A percentile compares a stretch with the other conserved stretches of the same genome.
Evolutionary conservation across 768 basidiomycete genomes (phyloP).

Genomic region (Exsudoporus frostii): DNA sequence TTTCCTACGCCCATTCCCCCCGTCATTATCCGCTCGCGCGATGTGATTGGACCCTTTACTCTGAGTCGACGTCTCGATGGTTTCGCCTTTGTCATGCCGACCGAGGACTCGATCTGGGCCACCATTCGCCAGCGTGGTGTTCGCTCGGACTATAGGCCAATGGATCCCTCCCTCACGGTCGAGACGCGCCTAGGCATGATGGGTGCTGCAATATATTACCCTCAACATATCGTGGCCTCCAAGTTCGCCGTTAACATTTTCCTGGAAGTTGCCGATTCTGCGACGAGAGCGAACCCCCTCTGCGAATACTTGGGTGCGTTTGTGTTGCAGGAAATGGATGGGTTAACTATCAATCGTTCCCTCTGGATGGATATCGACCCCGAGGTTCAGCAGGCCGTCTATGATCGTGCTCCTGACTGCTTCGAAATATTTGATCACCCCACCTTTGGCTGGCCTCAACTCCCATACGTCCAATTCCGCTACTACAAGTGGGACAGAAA

Average conservation of each 20-base stretch:
- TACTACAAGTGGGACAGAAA: slow-evolving; percentile 22
- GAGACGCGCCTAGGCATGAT: neutral
- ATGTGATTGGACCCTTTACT: slow-evolving; percentile 8
- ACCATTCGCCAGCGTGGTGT: slow-evolving; percentile 14
- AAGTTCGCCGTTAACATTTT: slow-evolving; percentile 28
- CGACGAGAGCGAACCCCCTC: neutral
- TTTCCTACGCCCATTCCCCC: slow-evolving; percentile 21
- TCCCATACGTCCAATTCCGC: slow-evolving; percentile 11
- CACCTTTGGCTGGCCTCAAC: neutral
- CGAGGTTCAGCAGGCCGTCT: slow-evolving; percentile 1
- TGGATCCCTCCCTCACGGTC: neutral
- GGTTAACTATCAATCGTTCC: neutral
- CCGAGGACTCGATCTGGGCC: slow-evolving; percentile 13
- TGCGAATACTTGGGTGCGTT: slow-evolving; percentile 28
- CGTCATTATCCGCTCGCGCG: slow-evolving; percentile 16
- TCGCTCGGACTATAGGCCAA: slow-evolving; percentile 4
- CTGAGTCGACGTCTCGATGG: slow-evolving; percentile 3
- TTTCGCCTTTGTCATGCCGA: slow-evolving; percentile 6
- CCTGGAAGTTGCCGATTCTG: slow-evolving; percentile 2
- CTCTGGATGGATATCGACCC: slow-evolving; percentile 12
- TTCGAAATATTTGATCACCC: neutral
- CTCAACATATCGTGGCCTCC: slow-evolving; percentile 15
- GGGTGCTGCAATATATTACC: slow-evolving; percentile 10
- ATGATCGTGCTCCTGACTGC: neutral
- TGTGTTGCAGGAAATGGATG: slow-evolving; percentile 9